These are phyloP conservation scores for Carex parvula DNA, from an alignment of 176 grass and related monocot genomes.

Conservation along the genomic window DNA sequence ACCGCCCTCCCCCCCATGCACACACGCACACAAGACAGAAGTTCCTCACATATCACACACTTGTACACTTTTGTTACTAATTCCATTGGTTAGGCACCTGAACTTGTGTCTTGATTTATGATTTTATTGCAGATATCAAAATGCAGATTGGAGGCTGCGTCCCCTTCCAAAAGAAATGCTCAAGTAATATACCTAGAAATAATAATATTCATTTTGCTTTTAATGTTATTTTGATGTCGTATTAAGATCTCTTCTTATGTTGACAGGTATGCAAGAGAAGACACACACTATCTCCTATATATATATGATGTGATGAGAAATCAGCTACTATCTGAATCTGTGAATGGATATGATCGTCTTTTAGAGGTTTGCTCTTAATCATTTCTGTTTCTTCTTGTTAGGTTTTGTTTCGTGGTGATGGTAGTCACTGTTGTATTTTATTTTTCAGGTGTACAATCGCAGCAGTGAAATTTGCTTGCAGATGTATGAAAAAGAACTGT, in stretches of 20 bases:
- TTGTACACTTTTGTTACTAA: neutral
- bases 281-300: conserved; percentile 89
- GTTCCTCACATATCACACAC: neutral
- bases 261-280: conserved; percentile 96
- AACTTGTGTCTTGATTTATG: conserved; percentile 22
- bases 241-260: neutral
- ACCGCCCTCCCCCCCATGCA: neutral
- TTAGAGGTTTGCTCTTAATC: conserved; percentile 57
- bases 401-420: conserved; percentile 21
- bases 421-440: conserved; percentile 21
- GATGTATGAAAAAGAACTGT: conserved; percentile 88
- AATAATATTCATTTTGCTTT: conserved; percentile 28
- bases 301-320: conserved; percentile 93
- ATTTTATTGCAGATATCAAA: conserved; percentile 86
- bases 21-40: neutral
- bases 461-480: conserved; percentile 87
- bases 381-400: conserved; percentile 28
- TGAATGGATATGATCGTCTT: conserved; percentile 62
- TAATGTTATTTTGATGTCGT: conserved; percentile 12
- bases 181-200: conserved; percentile 51
- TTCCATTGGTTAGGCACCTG: conserved; percentile 21
- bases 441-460: conserved; percentile 64
- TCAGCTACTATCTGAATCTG: conserved; percentile 50
- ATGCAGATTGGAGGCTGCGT: conserved; percentile 81
- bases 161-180: conserved; percentile 92